A percentile compares a stretch with the other conserved stretches of the same genome.
These are phyloP conservation scores for Pyricularia sp. DNA, from an alignment of 2,329 filamentous ascomycete genomes.

Conservation along the genomic window DNA sequence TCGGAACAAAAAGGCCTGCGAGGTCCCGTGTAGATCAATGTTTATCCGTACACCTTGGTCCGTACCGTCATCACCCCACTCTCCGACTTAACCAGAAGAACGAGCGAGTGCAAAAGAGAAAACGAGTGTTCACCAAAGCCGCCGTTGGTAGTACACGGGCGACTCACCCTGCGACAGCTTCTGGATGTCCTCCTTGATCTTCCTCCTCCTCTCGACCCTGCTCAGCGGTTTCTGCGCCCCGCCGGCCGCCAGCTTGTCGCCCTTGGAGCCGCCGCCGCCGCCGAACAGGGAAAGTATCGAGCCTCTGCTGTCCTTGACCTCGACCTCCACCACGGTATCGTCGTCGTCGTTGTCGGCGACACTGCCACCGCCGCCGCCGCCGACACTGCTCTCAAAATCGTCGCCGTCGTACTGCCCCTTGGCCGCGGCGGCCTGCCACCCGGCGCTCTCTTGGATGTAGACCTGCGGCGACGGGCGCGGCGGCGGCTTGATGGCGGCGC, in stretches of 20 bases:
- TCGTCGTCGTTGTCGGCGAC: no score
- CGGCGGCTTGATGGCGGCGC: conserved; percentile 55
- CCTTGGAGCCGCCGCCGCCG: conserved; percentile 16
- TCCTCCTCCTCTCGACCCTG: conserved; percentile 41
- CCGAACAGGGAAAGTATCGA: conserved; percentile 10
- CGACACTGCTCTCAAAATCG: conserved; percentile 9
- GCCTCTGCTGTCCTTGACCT: conserved; percentile 3
- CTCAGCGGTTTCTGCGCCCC: conserved; percentile 35
- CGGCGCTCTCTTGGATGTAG: conserved; percentile 22
- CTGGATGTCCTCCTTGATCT: conserved; percentile 25
- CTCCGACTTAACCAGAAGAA: no score
- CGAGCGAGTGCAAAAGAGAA: background rate
- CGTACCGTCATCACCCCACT: background rate
- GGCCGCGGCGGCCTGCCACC: background rate
- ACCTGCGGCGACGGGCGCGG: conserved; percentile 36
- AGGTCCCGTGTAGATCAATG: background rate
- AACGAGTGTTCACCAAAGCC: conserved; percentile 37
- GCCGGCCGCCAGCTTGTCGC: no score
- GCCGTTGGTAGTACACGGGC: conserved; percentile 43
- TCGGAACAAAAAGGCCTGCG: background rate
- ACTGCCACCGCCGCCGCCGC: no score
- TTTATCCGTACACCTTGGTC: background rate
- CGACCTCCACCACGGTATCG: conserved; percentile 5
- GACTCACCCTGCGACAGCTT: conserved; percentile 10
- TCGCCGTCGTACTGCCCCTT: conserved; percentile 1